phyloP scores from a whole-genome alignment of 2,329 filamentous ascomycete species.

The Colletotrichum chrysophilum region DNA sequence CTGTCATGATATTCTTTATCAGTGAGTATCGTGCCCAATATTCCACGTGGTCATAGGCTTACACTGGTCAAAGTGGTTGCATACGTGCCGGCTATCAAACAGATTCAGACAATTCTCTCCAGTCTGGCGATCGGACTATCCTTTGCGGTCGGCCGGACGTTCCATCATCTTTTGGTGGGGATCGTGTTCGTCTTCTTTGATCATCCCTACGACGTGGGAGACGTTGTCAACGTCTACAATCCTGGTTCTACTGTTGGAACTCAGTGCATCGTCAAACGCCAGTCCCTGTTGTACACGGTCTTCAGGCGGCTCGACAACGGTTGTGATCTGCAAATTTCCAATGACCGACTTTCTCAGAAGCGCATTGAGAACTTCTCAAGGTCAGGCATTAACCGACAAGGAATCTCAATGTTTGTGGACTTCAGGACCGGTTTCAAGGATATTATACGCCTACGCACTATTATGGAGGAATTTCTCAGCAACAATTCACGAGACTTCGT shows the following conservation, averaged over 20 bases:
- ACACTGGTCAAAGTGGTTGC: slow-evolving; percentile 19
- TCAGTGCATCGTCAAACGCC: slow-evolving; percentile 29
- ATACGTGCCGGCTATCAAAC: slow-evolving; percentile 29
- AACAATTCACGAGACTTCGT: slow-evolving; percentile 67
- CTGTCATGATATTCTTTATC: slow-evolving; percentile 32
- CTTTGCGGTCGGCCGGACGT: slow-evolving; percentile 76
- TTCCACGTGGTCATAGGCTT: background rate
- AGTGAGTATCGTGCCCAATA: background rate
- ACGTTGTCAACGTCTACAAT: slow-evolving; percentile 69
- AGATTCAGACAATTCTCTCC: slow-evolving; percentile 29
- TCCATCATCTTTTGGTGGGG: slow-evolving; percentile 73
- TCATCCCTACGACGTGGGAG: slow-evolving; percentile 76
- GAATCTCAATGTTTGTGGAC: slow-evolving; percentile 70
- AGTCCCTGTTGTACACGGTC: slow-evolving; percentile 38
- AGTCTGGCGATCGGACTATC: slow-evolving; percentile 56
- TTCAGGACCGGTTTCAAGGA: slow-evolving; percentile 74
- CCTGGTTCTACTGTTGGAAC: slow-evolving; percentile 17
- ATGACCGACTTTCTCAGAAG: slow-evolving; percentile 72
- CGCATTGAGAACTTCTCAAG: slow-evolving; percentile 76
- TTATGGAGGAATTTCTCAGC: slow-evolving; percentile 69
- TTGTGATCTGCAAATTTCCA: slow-evolving; percentile 41
- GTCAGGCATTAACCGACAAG: slow-evolving; percentile 66
- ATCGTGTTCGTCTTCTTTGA: slow-evolving; percentile 76
- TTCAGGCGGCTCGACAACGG: slow-evolving; percentile 35
- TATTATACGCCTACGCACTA: slow-evolving; percentile 65